phyloP scores from a whole-genome alignment of 768 basidiomycete genomes.

The Crucibulum laeve region DNA sequence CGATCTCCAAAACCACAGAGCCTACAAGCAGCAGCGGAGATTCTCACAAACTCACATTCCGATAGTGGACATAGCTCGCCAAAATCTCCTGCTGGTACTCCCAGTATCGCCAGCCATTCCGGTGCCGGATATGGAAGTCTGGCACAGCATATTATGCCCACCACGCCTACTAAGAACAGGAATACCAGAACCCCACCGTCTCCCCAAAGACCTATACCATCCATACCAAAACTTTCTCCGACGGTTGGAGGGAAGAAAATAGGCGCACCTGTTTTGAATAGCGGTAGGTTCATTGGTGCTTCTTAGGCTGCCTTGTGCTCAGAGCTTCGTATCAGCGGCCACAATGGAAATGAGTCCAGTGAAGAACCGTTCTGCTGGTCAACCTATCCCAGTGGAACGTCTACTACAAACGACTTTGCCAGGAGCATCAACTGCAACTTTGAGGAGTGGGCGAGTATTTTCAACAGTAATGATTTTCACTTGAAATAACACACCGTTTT shows the following conservation, averaged over 20 bases:
- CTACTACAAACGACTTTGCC: conserved; percentile 20
- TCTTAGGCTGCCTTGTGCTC: conserved; percentile 3
- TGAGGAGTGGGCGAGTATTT: conserved; percentile 63
- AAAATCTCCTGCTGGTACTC: conserved; percentile 18
- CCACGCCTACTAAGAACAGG: conserved; percentile 22
- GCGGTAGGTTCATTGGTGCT: conserved; percentile 39
- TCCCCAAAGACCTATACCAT: conserved; percentile 39
- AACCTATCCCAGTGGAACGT: conserved; percentile 58
- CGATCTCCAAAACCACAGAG: conserved; percentile 63
- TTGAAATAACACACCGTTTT: conserved; percentile 7
- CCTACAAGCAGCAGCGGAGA: conserved; percentile 67
- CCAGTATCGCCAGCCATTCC: conserved; percentile 15
- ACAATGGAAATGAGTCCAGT: conserved; percentile 74
- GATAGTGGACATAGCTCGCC: conserved; percentile 29
- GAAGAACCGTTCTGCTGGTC: conserved; percentile 54
- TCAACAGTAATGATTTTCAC: conserved; percentile 3
- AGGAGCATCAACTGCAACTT: conserved; percentile 33
- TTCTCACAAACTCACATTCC: conserved; percentile 44
- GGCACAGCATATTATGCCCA: conserved; percentile 17
- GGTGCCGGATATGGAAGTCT: conserved; percentile 14
- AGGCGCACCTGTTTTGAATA: conserved; percentile 65
- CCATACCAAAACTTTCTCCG: conserved; percentile 31
- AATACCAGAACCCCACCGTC: conserved; percentile 30
- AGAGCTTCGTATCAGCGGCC: conserved; percentile 40
- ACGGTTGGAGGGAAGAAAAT: conserved; percentile 62